phyloP scores from a whole-genome alignment of 805 yeast species.

The Wickerhamomyces bovis region DNA sequence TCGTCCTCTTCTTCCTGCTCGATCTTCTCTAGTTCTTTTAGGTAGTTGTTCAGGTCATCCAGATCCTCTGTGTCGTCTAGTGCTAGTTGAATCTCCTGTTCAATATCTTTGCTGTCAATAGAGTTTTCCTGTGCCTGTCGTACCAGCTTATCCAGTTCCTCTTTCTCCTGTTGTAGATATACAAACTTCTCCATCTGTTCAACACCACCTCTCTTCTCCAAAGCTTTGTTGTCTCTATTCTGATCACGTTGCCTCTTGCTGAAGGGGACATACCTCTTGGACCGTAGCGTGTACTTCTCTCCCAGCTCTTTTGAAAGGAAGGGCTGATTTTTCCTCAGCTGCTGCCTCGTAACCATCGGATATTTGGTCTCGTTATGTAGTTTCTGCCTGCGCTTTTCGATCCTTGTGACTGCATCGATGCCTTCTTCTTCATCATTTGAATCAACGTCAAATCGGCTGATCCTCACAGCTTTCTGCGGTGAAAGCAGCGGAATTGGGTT shows the following conservation, averaged over 20 bases:
- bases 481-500: not conserved
- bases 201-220: slow-evolving; percentile 17
- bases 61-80: not conserved
- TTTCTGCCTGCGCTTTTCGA: slow-evolving; percentile 3
- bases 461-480: not conserved
- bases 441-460: slow-evolving; percentile 1
- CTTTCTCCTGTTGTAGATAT: slow-evolving; percentile 7
- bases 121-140: slow-evolving; percentile 6
- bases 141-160: slow-evolving; percentile 1
- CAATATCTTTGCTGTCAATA: not conserved
- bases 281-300: slow-evolving; percentile 19
- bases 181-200: slow-evolving; percentile 19
- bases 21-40: slow-evolving; percentile 2
- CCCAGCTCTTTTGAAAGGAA: slow-evolving; percentile 8
- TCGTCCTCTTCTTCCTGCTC: slow-evolving; percentile 5
- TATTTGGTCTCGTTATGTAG: not conserved
- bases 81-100: not conserved
- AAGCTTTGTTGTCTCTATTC: slow-evolving; percentile 9
- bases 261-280: slow-evolving; percentile 17
- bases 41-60: not conserved
- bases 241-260: slow-evolving; percentile 7
- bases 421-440: slow-evolving; percentile 1
- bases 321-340: not conserved
- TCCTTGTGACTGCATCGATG: not conserved
- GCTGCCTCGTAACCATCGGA: slow-evolving; percentile 11